Evolutionary conservation across 768 basidiomycete species (phyloP), one percentile per base, ranked within the genome.

Genomic region (Kwoniella sp.): DNA sequence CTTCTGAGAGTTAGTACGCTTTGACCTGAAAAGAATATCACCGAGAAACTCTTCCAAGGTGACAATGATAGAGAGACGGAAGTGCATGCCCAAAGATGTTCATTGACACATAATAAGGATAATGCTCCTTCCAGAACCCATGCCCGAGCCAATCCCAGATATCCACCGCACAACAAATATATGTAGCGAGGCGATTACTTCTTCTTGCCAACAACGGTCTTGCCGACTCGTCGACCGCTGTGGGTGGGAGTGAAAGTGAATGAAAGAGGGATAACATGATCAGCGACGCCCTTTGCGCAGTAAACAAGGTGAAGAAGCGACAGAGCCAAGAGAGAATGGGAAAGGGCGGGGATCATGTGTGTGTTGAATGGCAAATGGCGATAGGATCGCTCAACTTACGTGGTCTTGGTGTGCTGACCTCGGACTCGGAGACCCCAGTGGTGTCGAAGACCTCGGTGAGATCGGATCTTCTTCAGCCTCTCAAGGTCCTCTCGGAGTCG

Each of bases 381-480:
- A 15, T 19, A 27, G 10, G 12, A 15, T 37, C 2, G 27, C 19
- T 36, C 33, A 15, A 74, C 73, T 68, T 26, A 74, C 58, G 95
- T 98, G 58, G 95, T 98, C 85, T 98, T 98, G 71, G 96, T 99
- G 86, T 98, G 96, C 80, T 99, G 96, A 76, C 96, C 96, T 73
- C 96, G 85, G 59, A 98, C 96, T 61, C 79, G 76, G 59, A 83
- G 75, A 66, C 80, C 79, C 82, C 82, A 83, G 80, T 81, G 81
- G 75, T 81, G 79, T 77, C 95, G 88, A 68, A 95, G 84, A 72
- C 94, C 94, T 89, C 92, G 88, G 81, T 99, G 95, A 49, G 92
- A 90, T 70, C 94, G 88, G 80, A 99, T 99, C 86, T 98, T 98
- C 88, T 98, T 99, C 82, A 99, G 82, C 60, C 96, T 86, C 85